phyloP scores from a whole-genome alignment of 106 monocot species.

The Dendrobium catenatum region DNA sequence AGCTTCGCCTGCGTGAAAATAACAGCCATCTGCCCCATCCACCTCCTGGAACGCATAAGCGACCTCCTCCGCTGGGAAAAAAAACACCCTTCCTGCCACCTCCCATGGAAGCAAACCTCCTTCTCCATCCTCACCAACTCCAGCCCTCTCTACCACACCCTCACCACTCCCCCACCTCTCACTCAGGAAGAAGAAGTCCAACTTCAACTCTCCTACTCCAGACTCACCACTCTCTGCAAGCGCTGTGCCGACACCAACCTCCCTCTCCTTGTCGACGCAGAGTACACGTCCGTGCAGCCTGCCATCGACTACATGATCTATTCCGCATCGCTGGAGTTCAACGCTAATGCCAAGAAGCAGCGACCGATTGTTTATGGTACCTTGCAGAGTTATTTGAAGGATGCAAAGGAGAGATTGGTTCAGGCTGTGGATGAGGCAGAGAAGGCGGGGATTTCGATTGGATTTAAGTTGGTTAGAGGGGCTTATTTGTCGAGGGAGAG shows the following conservation, averaged over 20 bases:
- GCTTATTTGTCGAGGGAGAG: constrained; percentile 82
- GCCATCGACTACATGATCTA: constrained; percentile 88
- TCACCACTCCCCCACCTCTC: constrained; percentile 38
- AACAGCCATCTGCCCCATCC: constrained; percentile 82
- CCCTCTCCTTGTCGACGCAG: constrained; percentile 79
- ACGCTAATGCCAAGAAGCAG: constrained; percentile 9
- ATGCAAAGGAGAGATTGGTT: constrained; percentile 59
- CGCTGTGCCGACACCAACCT: constrained; percentile 41
- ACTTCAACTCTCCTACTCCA: constrained; percentile 37
- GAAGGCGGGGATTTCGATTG: constrained; percentile 41
- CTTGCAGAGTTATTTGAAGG: constrained; percentile 74
- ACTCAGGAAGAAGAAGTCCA: constrained; percentile 39
- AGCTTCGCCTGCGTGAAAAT: constrained; percentile 86
- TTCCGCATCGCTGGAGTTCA: constrained; percentile 48
- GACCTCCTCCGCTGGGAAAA: constrained; percentile 69
- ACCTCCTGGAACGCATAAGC: constrained; percentile 66
- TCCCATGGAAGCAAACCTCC: constrained; percentile 59
- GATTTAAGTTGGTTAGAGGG: constrained; percentile 86
- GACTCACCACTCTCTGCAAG: constrained; percentile 43
- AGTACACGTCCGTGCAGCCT: constrained; percentile 93
- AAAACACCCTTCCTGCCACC: constrained; percentile 30
- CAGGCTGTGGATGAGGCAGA: constrained; percentile 47
- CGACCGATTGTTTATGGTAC: constrained; percentile 68
- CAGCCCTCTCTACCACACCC: constrained; percentile 72
- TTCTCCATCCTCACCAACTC: constrained; percentile 47